These are phyloP conservation scores for Amanita polypyramis DNA, from an alignment of 768 basidiomycete genomes.

Conservation along the genomic window DNA sequence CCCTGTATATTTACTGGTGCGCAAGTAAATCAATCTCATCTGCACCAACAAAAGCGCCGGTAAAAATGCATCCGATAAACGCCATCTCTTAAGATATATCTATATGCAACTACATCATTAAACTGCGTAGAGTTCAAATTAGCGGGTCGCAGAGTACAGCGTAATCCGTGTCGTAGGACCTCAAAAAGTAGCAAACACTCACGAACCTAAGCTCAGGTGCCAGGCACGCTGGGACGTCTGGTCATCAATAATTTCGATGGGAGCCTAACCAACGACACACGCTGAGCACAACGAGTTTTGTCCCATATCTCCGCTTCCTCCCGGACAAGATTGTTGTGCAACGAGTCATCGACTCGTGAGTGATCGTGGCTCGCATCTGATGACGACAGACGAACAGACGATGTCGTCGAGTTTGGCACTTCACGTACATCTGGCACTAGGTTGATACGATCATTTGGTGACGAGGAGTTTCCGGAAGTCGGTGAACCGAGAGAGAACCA, in stretches of 20 bases:
- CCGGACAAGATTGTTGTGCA: constrained; percentile 14
- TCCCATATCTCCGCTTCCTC: constrained; percentile 88
- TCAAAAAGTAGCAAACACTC: background rate
- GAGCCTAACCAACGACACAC: constrained; percentile 71
- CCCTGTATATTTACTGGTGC: constrained; percentile 81
- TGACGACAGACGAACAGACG: background rate
- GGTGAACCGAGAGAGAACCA: constrained; percentile 14
- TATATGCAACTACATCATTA: constrained; percentile 9
- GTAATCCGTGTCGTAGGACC: constrained; percentile 7
- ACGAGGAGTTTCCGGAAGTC: background rate
- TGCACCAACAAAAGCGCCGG: background rate
- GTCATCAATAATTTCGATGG: constrained; percentile 37
- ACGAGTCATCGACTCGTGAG: background rate
- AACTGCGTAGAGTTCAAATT: constrained; percentile 8
- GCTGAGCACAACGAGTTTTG: constrained; percentile 74
- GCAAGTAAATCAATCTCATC: constrained; percentile 37
- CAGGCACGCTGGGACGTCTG: constrained; percentile 4
- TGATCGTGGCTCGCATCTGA: constrained; percentile 8
- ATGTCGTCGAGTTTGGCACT: background rate
- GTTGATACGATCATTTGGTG: background rate
- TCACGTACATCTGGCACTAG: background rate
- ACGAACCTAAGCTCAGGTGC: background rate
- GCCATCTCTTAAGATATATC: constrained; percentile 5
- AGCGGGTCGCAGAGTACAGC: constrained; percentile 4
- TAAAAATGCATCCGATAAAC: background rate